Evolutionary conservation across 805 yeast species (phyloP).

Genomic region (Torulaspora indica): DNA sequence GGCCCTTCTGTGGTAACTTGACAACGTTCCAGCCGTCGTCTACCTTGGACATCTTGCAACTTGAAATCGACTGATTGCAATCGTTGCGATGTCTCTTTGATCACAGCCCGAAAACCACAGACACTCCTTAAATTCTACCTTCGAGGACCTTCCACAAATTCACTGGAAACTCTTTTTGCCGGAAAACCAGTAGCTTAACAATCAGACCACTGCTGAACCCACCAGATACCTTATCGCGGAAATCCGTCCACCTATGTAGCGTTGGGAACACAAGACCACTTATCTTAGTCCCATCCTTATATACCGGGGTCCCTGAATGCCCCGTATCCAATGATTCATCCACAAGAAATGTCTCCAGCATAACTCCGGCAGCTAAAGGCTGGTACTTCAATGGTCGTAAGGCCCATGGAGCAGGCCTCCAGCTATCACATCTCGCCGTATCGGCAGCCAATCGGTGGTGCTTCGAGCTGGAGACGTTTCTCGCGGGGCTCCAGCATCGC

Average conservation of each 20-base stretch:
- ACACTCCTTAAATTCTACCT: not conserved
- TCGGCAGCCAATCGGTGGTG: no score
- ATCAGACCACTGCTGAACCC: not conserved
- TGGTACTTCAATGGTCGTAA: no score
- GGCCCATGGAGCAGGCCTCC: no score
- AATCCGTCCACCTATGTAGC: not conserved
- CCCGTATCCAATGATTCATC: no score
- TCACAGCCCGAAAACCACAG: not conserved
- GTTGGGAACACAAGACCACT: not conserved
- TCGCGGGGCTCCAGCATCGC: no score
- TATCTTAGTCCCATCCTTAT: no score
- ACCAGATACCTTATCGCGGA: not conserved
- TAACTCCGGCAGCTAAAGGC: no score
- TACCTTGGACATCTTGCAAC: slow-evolving; percentile 6
- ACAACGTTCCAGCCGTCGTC: slow-evolving; percentile 17
- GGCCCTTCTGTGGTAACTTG: slow-evolving; percentile 12
- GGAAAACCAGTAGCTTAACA: not conserved
- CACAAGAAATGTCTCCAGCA: no score
- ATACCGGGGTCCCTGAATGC: no score
- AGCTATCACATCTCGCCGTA: no score
- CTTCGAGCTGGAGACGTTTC: no score
- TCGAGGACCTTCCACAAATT: not conserved
- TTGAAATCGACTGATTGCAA: not conserved
- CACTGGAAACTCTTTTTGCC: not conserved
- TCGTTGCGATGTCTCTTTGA: not conserved